Base-by-base conservation (phyloP, 1,139 yeast genomes). In the Hyphopichia pseudoburtonii region DNA sequence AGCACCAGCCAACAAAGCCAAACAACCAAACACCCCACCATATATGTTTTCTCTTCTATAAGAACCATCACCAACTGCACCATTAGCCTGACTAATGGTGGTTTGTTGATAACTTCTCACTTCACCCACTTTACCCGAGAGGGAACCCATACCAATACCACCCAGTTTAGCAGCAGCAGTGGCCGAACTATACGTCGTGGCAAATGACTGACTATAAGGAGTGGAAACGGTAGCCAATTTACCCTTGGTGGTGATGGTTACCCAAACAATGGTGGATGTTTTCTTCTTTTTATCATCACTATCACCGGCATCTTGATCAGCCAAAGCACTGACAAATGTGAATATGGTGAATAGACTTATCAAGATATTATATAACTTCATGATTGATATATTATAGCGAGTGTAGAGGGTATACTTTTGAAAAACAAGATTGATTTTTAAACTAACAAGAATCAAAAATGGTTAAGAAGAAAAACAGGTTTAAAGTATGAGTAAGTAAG, bases 181-280 rank as follows among this genome's bases (percentile, higher is more conserved):
- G n/a, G 47, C 45, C 1, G 62, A 58, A 2, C 43, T 39, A 38
- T 46, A 51, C 0, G 62, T 57, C 14, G 51, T 36, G 55, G 52
- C 52, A 44, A 71, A 70, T 2, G 52, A 32, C 43, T 70, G 77
- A n/a, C 45, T 30, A 44, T 48, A 71, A 7, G 43, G 32, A 0
- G 68, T 48, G 25, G 54, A 54, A n/a, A 57, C 47, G n/a, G 62
- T 63, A 2, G 58, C 47, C 11, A 56, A 37, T 15, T 41, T 50
- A 2, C 76, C 75, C 28, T 51, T 44, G 2, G 52, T 46, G 5
- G 75, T 70, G 25, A 58, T 42, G 11, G 76, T 70, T 10, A 62
- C 54, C 62, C 66, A 70, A 2, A 67, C 64, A 14, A 61, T 50
- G 5, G 64, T 57, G 3, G 56, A 35, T 3, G 44, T 43, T 15